Evolutionary conservation across 2,329 filamentous ascomycete genomes (phyloP).

Genomic region (Alternaria ventricosa): DNA sequence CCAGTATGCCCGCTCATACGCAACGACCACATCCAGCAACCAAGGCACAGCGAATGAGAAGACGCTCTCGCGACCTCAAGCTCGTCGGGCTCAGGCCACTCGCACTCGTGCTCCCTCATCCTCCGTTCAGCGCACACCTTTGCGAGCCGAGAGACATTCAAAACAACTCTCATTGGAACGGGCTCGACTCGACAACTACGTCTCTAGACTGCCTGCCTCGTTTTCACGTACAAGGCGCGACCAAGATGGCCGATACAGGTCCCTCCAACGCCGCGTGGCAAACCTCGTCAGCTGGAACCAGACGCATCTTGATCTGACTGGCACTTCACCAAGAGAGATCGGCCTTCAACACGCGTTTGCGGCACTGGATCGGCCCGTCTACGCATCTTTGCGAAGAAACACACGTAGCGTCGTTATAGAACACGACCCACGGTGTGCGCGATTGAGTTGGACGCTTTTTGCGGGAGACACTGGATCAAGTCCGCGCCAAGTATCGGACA

Average conservation of each 20-base stretch:
- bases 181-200: slow-evolving; percentile 13
- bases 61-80: not conserved
- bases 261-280: slow-evolving; percentile 34
- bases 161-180: slow-evolving; percentile 11
- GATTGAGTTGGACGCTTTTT: slow-evolving; percentile 21
- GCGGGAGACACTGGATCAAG: slow-evolving; percentile 1
- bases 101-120: slow-evolving; percentile 1
- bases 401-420: slow-evolving; percentile 24
- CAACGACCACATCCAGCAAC: slow-evolving; percentile 1
- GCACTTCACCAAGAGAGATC: not conserved
- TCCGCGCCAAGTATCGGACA: slow-evolving; percentile 17
- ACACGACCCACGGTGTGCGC: slow-evolving; percentile 26
- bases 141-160: slow-evolving; percentile 4
- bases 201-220: slow-evolving; percentile 10
- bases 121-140: not conserved
- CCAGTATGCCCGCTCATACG: slow-evolving; percentile 17
- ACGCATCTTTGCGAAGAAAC: slow-evolving; percentile 20
- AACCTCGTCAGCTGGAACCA: slow-evolving; percentile 20
- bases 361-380: slow-evolving; percentile 31
- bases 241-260: slow-evolving; percentile 37
- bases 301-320: slow-evolving; percentile 14
- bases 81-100: not conserved
- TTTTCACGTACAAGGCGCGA: not conserved
- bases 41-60: not conserved
- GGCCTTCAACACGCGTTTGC: slow-evolving; percentile 30